Evolutionary conservation across 192 early-diverging fungal species (phyloP).

Genomic region (Coemansia sp.): DNA sequence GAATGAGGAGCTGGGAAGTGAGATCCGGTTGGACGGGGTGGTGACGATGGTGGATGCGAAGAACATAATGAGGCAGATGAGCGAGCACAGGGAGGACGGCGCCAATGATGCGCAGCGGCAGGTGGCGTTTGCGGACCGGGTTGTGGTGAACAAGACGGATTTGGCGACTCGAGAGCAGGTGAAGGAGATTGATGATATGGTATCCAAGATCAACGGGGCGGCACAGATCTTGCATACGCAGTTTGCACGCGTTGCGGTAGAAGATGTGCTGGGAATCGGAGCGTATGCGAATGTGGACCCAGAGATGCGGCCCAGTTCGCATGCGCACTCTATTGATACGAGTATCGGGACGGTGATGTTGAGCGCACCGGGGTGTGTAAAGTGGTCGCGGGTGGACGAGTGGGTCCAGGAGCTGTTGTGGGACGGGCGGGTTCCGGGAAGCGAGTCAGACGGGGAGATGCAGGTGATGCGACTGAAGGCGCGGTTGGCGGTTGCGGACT

Average conservation of each 20-base stretch:
- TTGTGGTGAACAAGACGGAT: conserved; percentile 87
- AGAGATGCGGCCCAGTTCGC: conserved; percentile 14
- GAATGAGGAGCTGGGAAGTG: conserved; percentile 88
- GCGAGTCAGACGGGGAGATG: conserved; percentile 16
- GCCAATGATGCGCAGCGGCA: conserved; percentile 78
- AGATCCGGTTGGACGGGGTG: conserved; percentile 89
- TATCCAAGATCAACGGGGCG: conserved; percentile 42
- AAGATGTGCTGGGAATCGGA: conserved; percentile 56
- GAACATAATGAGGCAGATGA: conserved; percentile 57
- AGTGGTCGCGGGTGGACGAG: conserved; percentile 60
- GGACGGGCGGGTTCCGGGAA: conserved; percentile 59
- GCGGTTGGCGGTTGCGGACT: conserved; percentile 47
- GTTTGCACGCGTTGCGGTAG: conserved; percentile 49
- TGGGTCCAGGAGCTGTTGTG: conserved; percentile 78
- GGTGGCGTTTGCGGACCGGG: conserved; percentile 80
- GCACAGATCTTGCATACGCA: conserved; percentile 21
- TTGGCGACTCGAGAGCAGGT: conserved; percentile 57
- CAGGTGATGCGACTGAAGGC: conserved; percentile 64
- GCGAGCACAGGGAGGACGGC: conserved; percentile 52
- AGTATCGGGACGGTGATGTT: conserved; percentile 62
- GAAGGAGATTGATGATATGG: conserved; percentile 37
- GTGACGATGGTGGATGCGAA: conserved; percentile 84
- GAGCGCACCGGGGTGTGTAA: conserved; percentile 51
- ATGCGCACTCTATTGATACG: conserved; percentile 34
- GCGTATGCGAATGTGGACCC: conserved; percentile 45